Percentiles rank a stretch among this genome's conserved stretches.
These are phyloP conservation scores for Detonula confervacea DNA, from an alignment of 352 stramenopile species.

Conservation along the genomic window DNA sequence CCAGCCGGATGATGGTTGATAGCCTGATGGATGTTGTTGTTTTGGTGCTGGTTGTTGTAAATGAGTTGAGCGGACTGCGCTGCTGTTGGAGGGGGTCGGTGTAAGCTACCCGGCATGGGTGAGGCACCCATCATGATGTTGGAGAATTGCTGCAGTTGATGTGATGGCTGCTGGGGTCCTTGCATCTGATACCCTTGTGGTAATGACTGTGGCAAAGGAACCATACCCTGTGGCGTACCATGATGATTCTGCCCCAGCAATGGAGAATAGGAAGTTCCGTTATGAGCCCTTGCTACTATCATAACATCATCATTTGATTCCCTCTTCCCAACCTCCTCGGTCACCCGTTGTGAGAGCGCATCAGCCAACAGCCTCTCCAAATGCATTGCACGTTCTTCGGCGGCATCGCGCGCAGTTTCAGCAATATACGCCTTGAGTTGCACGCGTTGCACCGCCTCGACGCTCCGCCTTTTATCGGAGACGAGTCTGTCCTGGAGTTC, in stretches of 20 bases:
- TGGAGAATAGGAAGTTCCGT: neutral
- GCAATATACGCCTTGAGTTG: conserved; percentile 60
- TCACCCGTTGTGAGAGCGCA: neutral
- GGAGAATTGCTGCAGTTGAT: neutral
- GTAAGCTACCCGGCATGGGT: no score
- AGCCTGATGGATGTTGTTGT: conserved; percentile 2
- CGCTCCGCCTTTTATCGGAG: conserved; percentile 5
- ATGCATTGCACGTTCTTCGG: conserved; percentile 27
- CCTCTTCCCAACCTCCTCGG: neutral
- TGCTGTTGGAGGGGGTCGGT: neutral
- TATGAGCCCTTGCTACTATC: neutral
- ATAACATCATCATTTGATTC: conserved; percentile 13
- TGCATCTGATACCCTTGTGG: neutral
- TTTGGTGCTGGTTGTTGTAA: conserved; percentile 17
- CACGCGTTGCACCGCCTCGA: conserved; percentile 46
- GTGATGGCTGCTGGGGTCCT: neutral
- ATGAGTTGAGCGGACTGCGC: neutral
- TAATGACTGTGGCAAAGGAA: neutral
- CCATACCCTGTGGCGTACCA: neutral
- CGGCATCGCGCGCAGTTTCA: conserved; percentile 43
- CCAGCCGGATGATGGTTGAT: no score
- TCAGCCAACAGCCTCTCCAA: conserved; percentile 39
- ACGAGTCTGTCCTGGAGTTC: conserved; percentile 17
- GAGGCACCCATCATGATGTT: neutral
- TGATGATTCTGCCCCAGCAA: neutral